Percentiles rank a stretch among this genome's conserved stretches.
Evolutionary conservation across 495 filamentous ascomycete species (phyloP).

Genomic region (Neurospora sp.): DNA sequence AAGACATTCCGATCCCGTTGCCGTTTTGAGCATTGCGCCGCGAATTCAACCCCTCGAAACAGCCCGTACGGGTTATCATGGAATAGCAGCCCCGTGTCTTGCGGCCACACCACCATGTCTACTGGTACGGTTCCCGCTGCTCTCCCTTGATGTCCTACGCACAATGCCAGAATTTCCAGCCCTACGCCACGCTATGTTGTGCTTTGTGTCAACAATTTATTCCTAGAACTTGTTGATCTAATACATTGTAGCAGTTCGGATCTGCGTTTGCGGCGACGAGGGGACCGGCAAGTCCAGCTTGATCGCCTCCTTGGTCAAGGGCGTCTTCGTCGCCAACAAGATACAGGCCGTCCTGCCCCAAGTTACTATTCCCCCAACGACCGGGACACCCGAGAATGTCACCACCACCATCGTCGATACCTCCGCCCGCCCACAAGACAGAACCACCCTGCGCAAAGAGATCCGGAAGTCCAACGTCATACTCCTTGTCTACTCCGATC

Average conservation of each 20-base stretch:
- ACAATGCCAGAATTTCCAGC: background rate
- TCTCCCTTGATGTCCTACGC: background rate
- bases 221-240: background rate
- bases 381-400: constrained; percentile 87
- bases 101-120: background rate
- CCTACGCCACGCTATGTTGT: background rate
- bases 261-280: constrained; percentile 95
- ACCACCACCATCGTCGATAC: constrained; percentile 95
- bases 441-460: constrained; percentile 78
- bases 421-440: constrained; percentile 87
- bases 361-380: constrained; percentile 82
- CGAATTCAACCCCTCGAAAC: background rate
- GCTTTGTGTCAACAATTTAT: background rate
- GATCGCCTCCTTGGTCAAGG: constrained; percentile 79
- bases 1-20: background rate
- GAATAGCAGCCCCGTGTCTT: background rate
- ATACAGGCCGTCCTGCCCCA: constrained; percentile 90
- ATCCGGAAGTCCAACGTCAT: constrained; percentile 96
- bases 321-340: constrained; percentile 85
- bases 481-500: constrained; percentile 92
- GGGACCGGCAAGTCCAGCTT: constrained; percentile 60
- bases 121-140: background rate
- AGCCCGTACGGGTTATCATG: background rate
- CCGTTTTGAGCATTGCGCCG: background rate
- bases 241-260: constrained; percentile 53